A percentile compares a stretch with the other conserved stretches of the same genome.
These are phyloP conservation scores for Bipolaris zeicola DNA, from an alignment of 2,329 filamentous ascomycete species.

Conservation along the genomic window DNA sequence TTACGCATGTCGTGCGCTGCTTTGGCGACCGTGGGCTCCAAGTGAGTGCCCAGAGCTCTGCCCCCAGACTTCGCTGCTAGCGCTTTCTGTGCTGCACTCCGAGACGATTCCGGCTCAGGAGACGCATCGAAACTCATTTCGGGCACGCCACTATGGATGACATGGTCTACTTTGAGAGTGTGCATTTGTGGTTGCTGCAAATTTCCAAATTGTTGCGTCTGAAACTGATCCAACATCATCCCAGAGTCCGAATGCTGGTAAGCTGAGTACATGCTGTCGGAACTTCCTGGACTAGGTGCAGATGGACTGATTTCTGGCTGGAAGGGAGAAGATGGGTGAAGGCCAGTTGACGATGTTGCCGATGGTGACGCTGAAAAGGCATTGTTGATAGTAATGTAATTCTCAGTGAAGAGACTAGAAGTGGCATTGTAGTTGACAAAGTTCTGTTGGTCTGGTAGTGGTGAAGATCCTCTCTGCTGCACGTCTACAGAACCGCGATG, in stretches of 20 bases:
- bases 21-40: conserved; percentile 45
- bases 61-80: conserved; percentile 42
- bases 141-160: conserved; percentile 16
- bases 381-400: conserved; percentile 25
- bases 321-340: conserved; percentile 25
- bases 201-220: conserved; percentile 16
- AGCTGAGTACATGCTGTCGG: conserved; percentile 35
- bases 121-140: conserved; percentile 31
- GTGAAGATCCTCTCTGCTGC: conserved; percentile 30
- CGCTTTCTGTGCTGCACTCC: conserved; percentile 28
- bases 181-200: conserved; percentile 8
- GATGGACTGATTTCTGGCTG: conserved; percentile 36
- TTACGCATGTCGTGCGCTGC: conserved; percentile 54
- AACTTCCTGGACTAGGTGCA: conserved; percentile 38
- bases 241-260: conserved; percentile 35
- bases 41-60: conserved; percentile 47
- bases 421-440: conserved; percentile 38
- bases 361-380: conserved; percentile 29
- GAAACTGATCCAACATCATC: conserved; percentile 27
- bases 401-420: conserved; percentile 33
- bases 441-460: conserved; percentile 30
- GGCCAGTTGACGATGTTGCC: conserved; percentile 28
- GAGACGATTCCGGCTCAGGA: conserved; percentile 34
- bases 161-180: conserved; percentile 10
- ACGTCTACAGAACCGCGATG: conserved; percentile 31